A percentile compares a stretch with the other conserved stretches of the same genome.
Evolutionary conservation across 2,329 filamentous ascomycete genomes (phyloP).

Genomic region (Geosmithia flava): DNA sequence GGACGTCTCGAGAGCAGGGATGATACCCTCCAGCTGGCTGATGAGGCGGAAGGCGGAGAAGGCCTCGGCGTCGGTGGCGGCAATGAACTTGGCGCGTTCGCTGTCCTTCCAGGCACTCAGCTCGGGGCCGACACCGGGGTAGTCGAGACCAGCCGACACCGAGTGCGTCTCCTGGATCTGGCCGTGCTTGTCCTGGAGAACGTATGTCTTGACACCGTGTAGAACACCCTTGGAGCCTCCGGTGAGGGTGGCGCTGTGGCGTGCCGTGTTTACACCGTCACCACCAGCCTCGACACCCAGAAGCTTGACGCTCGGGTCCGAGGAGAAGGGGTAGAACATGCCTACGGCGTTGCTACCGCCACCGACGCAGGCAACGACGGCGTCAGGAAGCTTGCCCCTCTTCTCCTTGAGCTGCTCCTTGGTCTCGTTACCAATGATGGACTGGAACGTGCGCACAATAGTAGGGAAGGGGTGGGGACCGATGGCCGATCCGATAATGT

Average conservation of each 20-base stretch:
- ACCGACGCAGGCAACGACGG: slow-evolving; percentile 91
- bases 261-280: slow-evolving; percentile 74
- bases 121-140: slow-evolving; percentile 92
- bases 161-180: slow-evolving; percentile 95
- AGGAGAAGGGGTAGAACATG: slow-evolving; percentile 96
- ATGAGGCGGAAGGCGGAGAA: slow-evolving; percentile 78
- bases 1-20: slow-evolving; percentile 85
- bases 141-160: slow-evolving; percentile 90
- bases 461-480: slow-evolving; percentile 96
- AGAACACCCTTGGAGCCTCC: slow-evolving; percentile 85
- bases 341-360: slow-evolving; percentile 90
- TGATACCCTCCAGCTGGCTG: slow-evolving; percentile 86
- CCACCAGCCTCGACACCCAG: slow-evolving; percentile 92
- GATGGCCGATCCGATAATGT: slow-evolving; percentile 95
- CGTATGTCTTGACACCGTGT: slow-evolving; percentile 91
- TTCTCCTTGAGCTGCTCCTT: slow-evolving; percentile 81
- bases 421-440: slow-evolving; percentile 89
- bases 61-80: slow-evolving; percentile 83
- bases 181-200: slow-evolving; percentile 83
- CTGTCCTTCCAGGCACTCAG: slow-evolving; percentile 87
- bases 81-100: slow-evolving; percentile 74
- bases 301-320: slow-evolving; percentile 74
- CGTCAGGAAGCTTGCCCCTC: slow-evolving; percentile 82
- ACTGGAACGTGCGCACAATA: slow-evolving; percentile 95
- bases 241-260: slow-evolving; percentile 79